Evolutionary conservation across 495 filamentous ascomycete genomes (phyloP).

Genomic region (Articulospora tetracladia): DNA sequence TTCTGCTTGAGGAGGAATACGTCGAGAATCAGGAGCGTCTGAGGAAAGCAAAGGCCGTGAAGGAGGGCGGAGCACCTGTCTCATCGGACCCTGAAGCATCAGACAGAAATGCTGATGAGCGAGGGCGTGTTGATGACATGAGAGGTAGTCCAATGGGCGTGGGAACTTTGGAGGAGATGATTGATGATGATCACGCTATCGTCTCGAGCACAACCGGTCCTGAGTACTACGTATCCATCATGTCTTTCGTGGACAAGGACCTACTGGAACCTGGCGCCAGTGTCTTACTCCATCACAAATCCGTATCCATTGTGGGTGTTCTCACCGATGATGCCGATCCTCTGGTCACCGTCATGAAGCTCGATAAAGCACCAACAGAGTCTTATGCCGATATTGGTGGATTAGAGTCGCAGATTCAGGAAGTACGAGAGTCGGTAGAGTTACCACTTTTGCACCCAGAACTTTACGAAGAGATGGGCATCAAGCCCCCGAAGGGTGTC

Average conservation of each 20-base stretch:
- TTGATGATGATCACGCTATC: slow-evolving; percentile 99
- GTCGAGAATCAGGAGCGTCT: slow-evolving; percentile 97
- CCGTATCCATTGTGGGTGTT: slow-evolving; percentile 95
- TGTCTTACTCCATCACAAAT: slow-evolving; percentile 95
- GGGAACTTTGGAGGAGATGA: slow-evolving; percentile 96
- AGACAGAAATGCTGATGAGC: slow-evolving; percentile 91
- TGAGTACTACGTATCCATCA: slow-evolving; percentile 99
- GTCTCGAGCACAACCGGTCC: slow-evolving; percentile 96
- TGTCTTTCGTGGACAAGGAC: slow-evolving; percentile 99
- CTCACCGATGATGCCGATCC: slow-evolving; percentile 96
- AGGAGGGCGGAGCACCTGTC: slow-evolving; percentile 57
- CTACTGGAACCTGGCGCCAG: slow-evolving; percentile 94
- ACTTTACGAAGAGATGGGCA: slow-evolving; percentile 99
- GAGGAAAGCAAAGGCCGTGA: slow-evolving; percentile 81
- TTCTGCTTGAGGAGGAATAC: slow-evolving; percentile 95
- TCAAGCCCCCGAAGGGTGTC: slow-evolving; percentile 99
- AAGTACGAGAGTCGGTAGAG: slow-evolving; percentile 96
- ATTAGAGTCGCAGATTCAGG: slow-evolving; percentile 91
- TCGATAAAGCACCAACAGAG: slow-evolving; percentile 97
- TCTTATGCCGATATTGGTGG: slow-evolving; percentile 99
- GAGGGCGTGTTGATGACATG: slow-evolving; percentile 97
- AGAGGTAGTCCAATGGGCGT: slow-evolving; percentile 98
- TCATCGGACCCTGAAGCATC: slow-evolving; percentile 53
- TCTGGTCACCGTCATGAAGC: slow-evolving; percentile 97
- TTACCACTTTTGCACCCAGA: slow-evolving; percentile 94